A percentile compares a stretch with the other conserved stretches of the same genome.
phyloP scores from a whole-genome alignment of 106 monocot species.

The Dendrobium officinale region DNA sequence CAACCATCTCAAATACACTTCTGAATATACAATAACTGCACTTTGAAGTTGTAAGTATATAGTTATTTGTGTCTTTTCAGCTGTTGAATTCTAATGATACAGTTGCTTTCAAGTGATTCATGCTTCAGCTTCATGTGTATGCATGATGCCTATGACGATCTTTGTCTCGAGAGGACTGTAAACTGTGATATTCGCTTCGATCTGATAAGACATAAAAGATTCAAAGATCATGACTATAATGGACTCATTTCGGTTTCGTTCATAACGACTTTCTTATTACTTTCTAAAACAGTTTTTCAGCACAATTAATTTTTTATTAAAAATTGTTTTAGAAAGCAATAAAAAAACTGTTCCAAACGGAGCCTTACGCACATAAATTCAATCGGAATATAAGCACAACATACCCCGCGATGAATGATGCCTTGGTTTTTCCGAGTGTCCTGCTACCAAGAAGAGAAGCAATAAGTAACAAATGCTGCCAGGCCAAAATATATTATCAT shows the following conservation, averaged over 20 bases:
- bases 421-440: slow-evolving; percentile 49
- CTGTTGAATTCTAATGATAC: background rate
- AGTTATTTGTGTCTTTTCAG: too few relatives aligned
- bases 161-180: slow-evolving; percentile 44
- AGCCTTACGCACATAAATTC: too few relatives aligned
- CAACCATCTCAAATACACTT: too few relatives aligned
- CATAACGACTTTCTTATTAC: too few relatives aligned
- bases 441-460: slow-evolving; percentile 17
- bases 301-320: too few relatives aligned
- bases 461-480: background rate
- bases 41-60: too few relatives aligned
- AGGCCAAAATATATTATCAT: background rate
- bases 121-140: slow-evolving; percentile 8
- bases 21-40: too few relatives aligned
- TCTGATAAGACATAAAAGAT: slow-evolving; percentile 17
- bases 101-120: background rate
- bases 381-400: background rate
- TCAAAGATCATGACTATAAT: too few relatives aligned
- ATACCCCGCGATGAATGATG: slow-evolving; percentile 63
- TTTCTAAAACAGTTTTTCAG: too few relatives aligned
- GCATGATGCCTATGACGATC: slow-evolving; percentile 50
- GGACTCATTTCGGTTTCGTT: too few relatives aligned
- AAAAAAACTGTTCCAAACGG: too few relatives aligned
- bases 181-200: slow-evolving; percentile 44
- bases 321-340: too few relatives aligned